phyloP scores from a whole-genome alignment of 495 filamentous ascomycete genomes.

The Neurospora africana region DNA sequence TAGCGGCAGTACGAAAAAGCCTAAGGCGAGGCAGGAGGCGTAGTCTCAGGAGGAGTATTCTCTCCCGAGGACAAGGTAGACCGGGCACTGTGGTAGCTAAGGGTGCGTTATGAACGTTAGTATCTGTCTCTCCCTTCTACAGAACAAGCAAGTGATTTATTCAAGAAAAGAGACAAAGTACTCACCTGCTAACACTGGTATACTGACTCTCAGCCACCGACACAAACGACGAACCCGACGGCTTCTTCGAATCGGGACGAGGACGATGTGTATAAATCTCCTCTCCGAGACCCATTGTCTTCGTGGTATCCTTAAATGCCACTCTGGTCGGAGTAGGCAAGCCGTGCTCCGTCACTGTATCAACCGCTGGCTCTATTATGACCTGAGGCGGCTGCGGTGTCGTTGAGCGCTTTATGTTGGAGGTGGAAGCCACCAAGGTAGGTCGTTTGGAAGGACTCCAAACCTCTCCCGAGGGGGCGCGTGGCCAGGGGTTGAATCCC shows the following conservation, averaged over 20 bases:
- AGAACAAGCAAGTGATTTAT: too few relatives aligned
- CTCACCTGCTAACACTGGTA: not conserved
- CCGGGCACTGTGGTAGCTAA: not conserved
- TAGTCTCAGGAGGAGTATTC: not conserved
- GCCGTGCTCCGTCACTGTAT: not conserved
- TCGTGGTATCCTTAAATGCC: not conserved
- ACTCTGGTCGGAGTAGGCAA: not conserved
- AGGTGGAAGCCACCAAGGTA: not conserved
- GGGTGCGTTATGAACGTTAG: not conserved
- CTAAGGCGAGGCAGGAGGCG: not conserved
- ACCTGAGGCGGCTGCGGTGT: not conserved
- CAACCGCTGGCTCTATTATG: not conserved
- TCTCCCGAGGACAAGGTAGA: constrained; percentile 1
- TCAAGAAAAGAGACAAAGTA: not conserved
- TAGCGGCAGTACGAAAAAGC: too few relatives aligned
- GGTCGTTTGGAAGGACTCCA: not conserved
- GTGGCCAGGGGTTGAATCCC: constrained; percentile 8
- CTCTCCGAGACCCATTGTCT: not conserved
- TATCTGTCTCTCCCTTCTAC: not conserved
- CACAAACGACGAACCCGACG: not conserved
- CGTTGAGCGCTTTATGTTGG: not conserved
- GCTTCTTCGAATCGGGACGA: not conserved
- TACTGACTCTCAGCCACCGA: not conserved
- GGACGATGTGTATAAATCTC: not conserved
- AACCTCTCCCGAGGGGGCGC: not conserved